Evolutionary conservation across 257 asterid species (phyloP), one percentile per base, ranked within the genome.

Genomic region (Jaltomata sinuosa): DNA sequence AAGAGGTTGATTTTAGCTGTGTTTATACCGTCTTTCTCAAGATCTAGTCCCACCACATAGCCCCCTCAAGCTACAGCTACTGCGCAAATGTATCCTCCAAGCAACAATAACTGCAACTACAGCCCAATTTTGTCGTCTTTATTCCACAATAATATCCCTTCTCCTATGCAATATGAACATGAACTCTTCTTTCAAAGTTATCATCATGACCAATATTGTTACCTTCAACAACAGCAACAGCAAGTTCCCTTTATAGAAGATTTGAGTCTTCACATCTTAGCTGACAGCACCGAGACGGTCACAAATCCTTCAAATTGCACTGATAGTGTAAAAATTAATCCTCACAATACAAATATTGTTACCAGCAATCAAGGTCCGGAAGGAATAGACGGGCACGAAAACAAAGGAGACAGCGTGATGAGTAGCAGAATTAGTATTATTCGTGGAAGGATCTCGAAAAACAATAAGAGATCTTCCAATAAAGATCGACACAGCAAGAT

Each of bases 401-500:
- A n/a, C 27, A 47, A 76, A 76, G 38, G 61, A 76, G 16, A 15
- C 2, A 61, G 15, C 6, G 21, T 16, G n/a, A 76, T 27, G 61
- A 76, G 81, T 29, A 25, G 81, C 61, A 76, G 25, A 16, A 76
- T 4, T 76, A 76, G 22, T 38, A 62, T 32, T 22, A 50, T 6
- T 65, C 12, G 67, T 72, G 34, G 54, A 36, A 45, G 27, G 12
- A 49, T 36, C 14, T 59, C 55, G 2, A 31, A n/a, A 36, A 22
- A 67, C 25, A 91, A 25, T 27, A 61, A 85, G 80, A 85, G 84
- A 78, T n/a, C 67, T 8, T 34, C 87, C 42, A 92, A 89, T 87
- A 93, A 92, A 82, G 98, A 94, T 50, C 65, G 97, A 57, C 98
- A 94, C 90, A 92, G 94, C 92, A 94, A 94, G 89, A 94, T 94